These are phyloP conservation scores for Fraxinus anomala DNA, from an alignment of 257 asterid species.

Conservation along the genomic window DNA sequence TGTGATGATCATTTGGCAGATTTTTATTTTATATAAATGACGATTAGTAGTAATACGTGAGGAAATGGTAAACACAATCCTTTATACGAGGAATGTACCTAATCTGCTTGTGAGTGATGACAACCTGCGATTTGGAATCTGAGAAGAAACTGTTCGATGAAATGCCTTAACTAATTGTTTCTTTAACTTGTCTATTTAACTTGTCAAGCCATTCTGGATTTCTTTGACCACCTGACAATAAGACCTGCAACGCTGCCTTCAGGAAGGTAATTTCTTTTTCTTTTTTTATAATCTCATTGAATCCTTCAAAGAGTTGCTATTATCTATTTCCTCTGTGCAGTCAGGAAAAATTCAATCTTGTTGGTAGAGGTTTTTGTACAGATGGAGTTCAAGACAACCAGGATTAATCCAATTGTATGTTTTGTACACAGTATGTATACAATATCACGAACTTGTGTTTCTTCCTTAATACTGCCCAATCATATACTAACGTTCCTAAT, in stretches of 20 bases:
- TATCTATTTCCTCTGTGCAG: background rate
- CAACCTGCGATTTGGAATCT: background rate
- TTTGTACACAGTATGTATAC: background rate
- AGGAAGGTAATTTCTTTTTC: background rate
- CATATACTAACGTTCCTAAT: background rate
- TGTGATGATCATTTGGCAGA: too few species aligned
- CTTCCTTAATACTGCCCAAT: background rate
- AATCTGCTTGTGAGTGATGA: background rate
- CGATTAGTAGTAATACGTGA: too few species aligned
- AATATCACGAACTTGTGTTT: too few species aligned
- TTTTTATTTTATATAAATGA: too few species aligned
- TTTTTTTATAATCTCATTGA: background rate
- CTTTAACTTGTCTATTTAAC: background rate
- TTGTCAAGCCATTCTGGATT: background rate
- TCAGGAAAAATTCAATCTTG: too few species aligned
- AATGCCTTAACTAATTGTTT: background rate
- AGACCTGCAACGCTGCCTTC: background rate
- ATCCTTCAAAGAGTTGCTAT: background rate
- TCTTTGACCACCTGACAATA: background rate
- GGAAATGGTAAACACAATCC: background rate
- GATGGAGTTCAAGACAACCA: background rate
- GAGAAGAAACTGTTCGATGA: background rate
- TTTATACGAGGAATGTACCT: background rate
- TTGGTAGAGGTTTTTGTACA: background rate
- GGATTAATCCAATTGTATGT: background rate